phyloP scores from a whole-genome alignment of 371 early-diverging fungal species.

The Mortierella sp. region DNA sequence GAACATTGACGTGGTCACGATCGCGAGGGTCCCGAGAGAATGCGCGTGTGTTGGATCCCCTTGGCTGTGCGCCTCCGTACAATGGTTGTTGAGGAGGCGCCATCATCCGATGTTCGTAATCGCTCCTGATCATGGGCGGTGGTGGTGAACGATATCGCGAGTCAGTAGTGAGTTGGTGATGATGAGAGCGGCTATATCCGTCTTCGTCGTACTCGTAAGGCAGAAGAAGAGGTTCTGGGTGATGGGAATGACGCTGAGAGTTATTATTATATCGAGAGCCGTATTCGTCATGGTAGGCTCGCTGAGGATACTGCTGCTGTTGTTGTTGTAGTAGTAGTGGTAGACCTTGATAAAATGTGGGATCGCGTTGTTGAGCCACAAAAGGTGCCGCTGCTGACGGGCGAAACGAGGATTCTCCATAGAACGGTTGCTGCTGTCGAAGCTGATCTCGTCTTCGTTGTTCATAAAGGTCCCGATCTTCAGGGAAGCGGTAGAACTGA shows the following conservation, averaged over 20 bases:
- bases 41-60: too few relatives aligned
- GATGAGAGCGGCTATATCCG: too few relatives aligned
- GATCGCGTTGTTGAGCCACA: too few relatives aligned
- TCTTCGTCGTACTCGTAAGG: too few relatives aligned
- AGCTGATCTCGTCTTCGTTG: slow-evolving; percentile 13
- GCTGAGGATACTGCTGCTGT: not conserved
- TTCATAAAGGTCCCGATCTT: slow-evolving; percentile 30
- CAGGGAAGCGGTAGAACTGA: slow-evolving; percentile 38
- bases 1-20: not conserved
- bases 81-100: not conserved
- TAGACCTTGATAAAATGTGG: too few relatives aligned
- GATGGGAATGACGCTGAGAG: too few relatives aligned
- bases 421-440: slow-evolving; percentile 1
- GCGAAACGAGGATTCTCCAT: not conserved
- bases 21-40: too few relatives aligned
- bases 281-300: too few relatives aligned
- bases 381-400: too few relatives aligned
- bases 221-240: too few relatives aligned
- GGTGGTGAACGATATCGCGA: slow-evolving; percentile 14
- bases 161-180: not conserved
- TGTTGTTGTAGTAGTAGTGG: not conserved
- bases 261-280: too few relatives aligned
- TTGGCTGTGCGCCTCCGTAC: too few relatives aligned
- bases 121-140: not conserved
- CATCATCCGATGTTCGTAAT: not conserved